These are phyloP conservation scores for Aspergillus novofumigatus DNA, from an alignment of 2,329 filamentous ascomycete genomes.

Conservation along the genomic window DNA sequence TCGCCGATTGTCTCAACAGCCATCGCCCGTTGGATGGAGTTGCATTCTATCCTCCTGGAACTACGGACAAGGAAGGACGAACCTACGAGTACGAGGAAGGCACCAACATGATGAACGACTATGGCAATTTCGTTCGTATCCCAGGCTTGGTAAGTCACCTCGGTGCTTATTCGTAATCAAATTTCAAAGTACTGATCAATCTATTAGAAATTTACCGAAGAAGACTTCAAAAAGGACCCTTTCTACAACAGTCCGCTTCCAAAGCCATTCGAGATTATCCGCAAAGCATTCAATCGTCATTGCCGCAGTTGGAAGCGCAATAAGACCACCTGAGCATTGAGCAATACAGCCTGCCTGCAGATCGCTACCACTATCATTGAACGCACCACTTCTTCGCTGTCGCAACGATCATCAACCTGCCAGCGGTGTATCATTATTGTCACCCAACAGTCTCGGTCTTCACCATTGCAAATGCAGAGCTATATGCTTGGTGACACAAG, in stretches of 20 bases:
- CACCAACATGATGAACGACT: conserved; percentile 73
- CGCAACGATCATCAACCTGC: background rate
- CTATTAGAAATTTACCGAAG: conserved; percentile 36
- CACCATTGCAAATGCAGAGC: background rate
- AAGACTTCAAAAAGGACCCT: conserved; percentile 38
- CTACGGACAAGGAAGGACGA: conserved; percentile 63
- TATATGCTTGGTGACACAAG: background rate
- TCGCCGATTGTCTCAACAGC: conserved; percentile 66
- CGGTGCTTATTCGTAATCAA: background rate
- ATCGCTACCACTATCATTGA: background rate
- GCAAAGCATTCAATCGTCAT: conserved; percentile 23
- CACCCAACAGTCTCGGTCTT: background rate
- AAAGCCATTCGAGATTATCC: conserved; percentile 26
- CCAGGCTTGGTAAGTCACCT: conserved; percentile 61
- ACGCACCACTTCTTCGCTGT: background rate
- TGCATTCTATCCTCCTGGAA: conserved; percentile 70
- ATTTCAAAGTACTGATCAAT: conserved; percentile 8
- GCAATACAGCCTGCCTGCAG: background rate
- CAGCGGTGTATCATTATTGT: background rate
- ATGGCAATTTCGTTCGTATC: conserved; percentile 68
- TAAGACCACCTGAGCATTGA: conserved; percentile 9
- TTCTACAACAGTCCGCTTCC: conserved; percentile 31
- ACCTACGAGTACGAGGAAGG: conserved; percentile 78
- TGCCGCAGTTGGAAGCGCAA: conserved; percentile 21
- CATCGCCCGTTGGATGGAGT: conserved; percentile 80